These are phyloP conservation scores for Starmera quercuum DNA, from an alignment of 805 yeast species.

Conservation along the genomic window DNA sequence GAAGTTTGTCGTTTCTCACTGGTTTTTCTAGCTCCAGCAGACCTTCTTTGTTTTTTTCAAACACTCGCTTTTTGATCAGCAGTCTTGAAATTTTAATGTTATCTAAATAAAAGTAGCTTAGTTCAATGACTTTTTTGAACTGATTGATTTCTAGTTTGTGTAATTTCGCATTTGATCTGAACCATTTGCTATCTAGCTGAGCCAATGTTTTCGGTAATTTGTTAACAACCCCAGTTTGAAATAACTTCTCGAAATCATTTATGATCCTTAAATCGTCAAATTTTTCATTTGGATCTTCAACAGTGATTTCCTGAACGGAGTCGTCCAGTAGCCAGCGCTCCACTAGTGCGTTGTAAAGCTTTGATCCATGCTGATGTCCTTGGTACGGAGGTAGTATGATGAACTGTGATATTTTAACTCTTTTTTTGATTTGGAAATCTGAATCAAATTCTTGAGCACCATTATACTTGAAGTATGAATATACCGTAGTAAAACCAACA, in stretches of 20 bases:
- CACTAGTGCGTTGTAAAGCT: slow-evolving; percentile 50
- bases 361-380: slow-evolving; percentile 61
- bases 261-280: slow-evolving; percentile 90
- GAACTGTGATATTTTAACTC: slow-evolving; percentile 85
- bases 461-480: slow-evolving; percentile 73
- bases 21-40: slow-evolving; percentile 56
- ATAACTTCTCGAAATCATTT: slow-evolving; percentile 55
- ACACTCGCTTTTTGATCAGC: slow-evolving; percentile 69
- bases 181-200: slow-evolving; percentile 28
- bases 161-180: slow-evolving; percentile 24
- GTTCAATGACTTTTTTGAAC: slow-evolving; percentile 68
- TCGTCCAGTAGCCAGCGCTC: slow-evolving; percentile 47
- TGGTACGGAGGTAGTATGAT: slow-evolving; percentile 82
- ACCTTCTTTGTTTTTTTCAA: slow-evolving; percentile 73
- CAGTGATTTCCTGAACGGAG: slow-evolving; percentile 61
- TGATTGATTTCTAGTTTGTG: slow-evolving; percentile 73
- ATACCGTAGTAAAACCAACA: slow-evolving; percentile 77
- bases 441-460: slow-evolving; percentile 44
- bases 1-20: slow-evolving; percentile 62
- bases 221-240: slow-evolving; percentile 23
- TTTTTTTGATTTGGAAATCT: slow-evolving; percentile 22
- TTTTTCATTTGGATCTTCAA: slow-evolving; percentile 90
- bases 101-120: slow-evolving; percentile 43
- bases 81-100: slow-evolving; percentile 35
- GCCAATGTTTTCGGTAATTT: slow-evolving; percentile 20